Evolutionary conservation across 2,329 filamentous ascomycete genomes (phyloP), one percentile per base, ranked within the genome.

Genomic region (Ceratocystis alfenasii): DNA sequence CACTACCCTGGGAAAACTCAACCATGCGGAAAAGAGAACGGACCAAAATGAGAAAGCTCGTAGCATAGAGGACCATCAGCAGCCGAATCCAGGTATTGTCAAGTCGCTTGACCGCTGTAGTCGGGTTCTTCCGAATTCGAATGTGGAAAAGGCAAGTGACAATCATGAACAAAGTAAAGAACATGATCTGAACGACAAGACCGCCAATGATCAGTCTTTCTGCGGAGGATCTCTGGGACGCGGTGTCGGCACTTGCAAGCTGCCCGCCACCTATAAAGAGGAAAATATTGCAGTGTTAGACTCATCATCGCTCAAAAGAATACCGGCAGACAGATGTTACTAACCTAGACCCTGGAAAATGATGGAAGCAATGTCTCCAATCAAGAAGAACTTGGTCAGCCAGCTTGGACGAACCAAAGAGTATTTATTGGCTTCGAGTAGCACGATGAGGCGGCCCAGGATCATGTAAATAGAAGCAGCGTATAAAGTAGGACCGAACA

Each of bases 341-440:
- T 4, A 5, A 55, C 50, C 50, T 10, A 55, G 5, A 28, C 50
- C n/a, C 22, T 55, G 50, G n/a, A 55, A 10, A 25, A 25, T 25
- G 15, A 55, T 55, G 10, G 50, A 79, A 1, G 81, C 53, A 1
- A 82, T 72, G 69, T 85, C 83, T 45, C 81, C 80, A 4, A 72
- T 62, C 3, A 86, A 81, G 68, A 85, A 85, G 44, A 80, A 74
- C 64, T 77, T 80, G 2, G 82, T 84, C 5, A 84, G 71, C 76
- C 78, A 79, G 5, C 67, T 68, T 22, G 72, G 69, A 5, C 68
- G 71, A 20, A 78, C 71, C 36, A 76, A 62, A 1, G 74, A 74
- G 65, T 72, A 72, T 0, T 68, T 62, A 63, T 76, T 72, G 25
- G 72, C 76, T 25, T 74, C 73, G 2, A 78, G 73, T 57, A 74